phyloP scores from a whole-genome alignment of 352 stramenopile species.

The Blastocystis sp. region DNA sequence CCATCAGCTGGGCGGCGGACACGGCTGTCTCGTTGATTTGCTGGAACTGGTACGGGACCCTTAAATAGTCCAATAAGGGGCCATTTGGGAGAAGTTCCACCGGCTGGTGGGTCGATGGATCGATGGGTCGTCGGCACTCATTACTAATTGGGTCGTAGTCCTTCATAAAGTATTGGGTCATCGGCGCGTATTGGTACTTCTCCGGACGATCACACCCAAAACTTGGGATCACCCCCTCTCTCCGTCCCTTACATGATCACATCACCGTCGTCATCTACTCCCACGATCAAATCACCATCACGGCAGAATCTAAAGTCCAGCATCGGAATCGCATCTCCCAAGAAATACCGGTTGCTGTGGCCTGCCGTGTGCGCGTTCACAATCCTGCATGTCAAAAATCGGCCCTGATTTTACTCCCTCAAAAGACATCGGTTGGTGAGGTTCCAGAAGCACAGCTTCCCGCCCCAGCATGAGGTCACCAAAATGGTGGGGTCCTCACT shows the following conservation, averaged over 20 bases:
- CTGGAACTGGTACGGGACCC: conserved; percentile 51
- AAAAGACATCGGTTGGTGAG: background rate
- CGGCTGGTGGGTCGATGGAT: background rate
- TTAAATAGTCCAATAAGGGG: conserved; percentile 29
- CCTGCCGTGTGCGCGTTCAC: conserved; percentile 13
- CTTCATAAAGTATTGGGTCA: conserved; percentile 41
- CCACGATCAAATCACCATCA: background rate
- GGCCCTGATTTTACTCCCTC: background rate
- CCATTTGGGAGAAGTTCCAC: conserved; percentile 28
- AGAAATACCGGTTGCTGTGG: conserved; percentile 64
- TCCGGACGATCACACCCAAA: background rate
- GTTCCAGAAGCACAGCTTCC: conserved; percentile 64
- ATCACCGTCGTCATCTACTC: conserved; percentile 43
- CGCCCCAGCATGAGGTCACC: conserved; percentile 33
- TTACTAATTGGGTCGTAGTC: conserved; percentile 36
- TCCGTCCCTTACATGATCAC: conserved; percentile 1
- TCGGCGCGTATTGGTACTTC: conserved; percentile 27
- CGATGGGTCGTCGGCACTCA: conserved; percentile 8
- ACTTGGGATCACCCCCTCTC: background rate
- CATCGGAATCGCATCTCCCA: conserved; percentile 48
- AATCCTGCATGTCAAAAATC: conserved; percentile 10
- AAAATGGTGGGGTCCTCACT: conserved; percentile 8
- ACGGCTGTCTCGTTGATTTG: background rate
- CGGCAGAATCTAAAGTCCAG: conserved; percentile 6
- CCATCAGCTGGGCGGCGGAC: background rate